phyloP scores from a whole-genome alignment of 768 basidiomycete species.

The Hygrocybe coccinea region DNA sequence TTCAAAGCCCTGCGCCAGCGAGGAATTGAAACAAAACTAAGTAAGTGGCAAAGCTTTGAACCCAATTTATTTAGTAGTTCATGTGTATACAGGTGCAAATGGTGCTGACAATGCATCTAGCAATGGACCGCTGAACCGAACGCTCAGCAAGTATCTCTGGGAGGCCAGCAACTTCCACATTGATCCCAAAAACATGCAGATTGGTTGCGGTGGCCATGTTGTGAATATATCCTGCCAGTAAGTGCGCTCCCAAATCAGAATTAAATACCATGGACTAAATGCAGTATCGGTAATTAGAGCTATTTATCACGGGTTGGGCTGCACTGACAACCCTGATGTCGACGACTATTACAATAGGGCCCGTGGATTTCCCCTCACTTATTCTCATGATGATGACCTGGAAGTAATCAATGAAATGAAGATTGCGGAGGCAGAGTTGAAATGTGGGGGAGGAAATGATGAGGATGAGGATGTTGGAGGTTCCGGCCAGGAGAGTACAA shows the following conservation, averaged over 20 bases:
- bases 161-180: not conserved
- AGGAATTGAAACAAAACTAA: constrained; percentile 1
- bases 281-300: not conserved
- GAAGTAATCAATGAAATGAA: too few relatives aligned
- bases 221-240: not conserved
- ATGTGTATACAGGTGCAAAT: not conserved
- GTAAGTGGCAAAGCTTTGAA: not conserved
- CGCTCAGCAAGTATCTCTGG: not conserved
- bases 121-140: not conserved
- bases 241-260: not conserved
- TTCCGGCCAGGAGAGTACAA: not conserved
- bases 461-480: not conserved
- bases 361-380: not conserved
- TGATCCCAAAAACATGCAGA: not conserved
- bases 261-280: not conserved
- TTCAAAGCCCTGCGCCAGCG: not conserved
- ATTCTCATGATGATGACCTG: too few relatives aligned
- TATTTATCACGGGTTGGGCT: not conserved
- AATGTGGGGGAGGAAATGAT: not conserved
- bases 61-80: not conserved
- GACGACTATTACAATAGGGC: not conserved
- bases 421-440: not conserved
- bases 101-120: not conserved
- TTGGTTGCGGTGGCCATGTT: not conserved
- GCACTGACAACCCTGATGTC: not conserved